Percentiles rank a stretch among this genome's conserved stretches.
Evolutionary conservation across 225 moss, liverwort and hornwort genomes (phyloP).

Genomic region (Asterella californica): DNA sequence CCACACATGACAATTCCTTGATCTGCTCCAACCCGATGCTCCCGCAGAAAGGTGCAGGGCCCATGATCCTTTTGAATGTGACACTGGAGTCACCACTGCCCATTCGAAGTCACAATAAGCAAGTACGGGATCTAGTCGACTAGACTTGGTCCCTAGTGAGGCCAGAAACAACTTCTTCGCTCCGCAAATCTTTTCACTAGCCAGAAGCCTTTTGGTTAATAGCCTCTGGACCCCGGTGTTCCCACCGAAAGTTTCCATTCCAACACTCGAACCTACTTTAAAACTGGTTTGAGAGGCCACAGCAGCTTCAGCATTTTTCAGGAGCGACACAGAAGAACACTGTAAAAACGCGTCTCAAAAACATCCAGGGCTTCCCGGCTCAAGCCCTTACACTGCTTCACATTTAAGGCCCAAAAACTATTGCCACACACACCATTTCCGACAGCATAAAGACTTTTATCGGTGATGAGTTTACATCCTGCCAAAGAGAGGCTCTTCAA

Average conservation of each 20-base stretch:
- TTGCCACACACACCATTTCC: conserved; percentile 40
- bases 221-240: background rate
- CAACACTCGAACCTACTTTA: background rate
- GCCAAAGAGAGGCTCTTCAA: conserved; percentile 61
- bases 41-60: background rate
- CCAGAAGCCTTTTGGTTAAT: background rate
- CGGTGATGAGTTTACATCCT: conserved; percentile 59
- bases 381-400: conserved; percentile 62
- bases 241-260: background rate
- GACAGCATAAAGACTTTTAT: conserved; percentile 50
- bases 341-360: conserved; percentile 56
- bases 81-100: background rate
- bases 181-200: background rate
- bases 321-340: conserved; percentile 51
- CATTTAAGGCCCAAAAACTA: conserved; percentile 55
- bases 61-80: background rate
- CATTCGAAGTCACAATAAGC: conserved; percentile 3
- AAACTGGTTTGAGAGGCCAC: background rate
- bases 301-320: conserved; percentile 10
- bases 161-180: conserved; percentile 10
- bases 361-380: conserved; percentile 51
- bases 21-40: conserved; percentile 1
- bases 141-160: background rate
- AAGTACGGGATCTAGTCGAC: background rate
- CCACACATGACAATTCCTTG: background rate